phyloP scores from a whole-genome alignment of 768 basidiomycete species.

The Pleurotus sapidus region DNA sequence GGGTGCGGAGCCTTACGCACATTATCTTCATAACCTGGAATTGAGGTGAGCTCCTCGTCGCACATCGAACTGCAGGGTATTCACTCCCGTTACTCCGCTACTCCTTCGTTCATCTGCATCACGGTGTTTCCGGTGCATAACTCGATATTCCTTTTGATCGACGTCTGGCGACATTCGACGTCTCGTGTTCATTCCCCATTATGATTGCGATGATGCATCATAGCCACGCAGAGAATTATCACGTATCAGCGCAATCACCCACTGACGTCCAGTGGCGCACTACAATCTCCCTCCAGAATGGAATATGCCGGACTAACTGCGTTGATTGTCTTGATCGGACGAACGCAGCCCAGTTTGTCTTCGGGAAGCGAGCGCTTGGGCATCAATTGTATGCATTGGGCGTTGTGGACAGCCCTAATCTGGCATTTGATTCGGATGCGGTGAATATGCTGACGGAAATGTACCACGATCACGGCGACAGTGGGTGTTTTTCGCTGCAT shows the following conservation, averaged over 20 bases:
- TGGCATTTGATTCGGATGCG: slow-evolving; percentile 91
- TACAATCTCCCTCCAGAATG: slow-evolving; percentile 82
- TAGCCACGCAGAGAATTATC: background rate
- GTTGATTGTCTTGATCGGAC: slow-evolving; percentile 97
- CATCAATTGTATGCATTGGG: slow-evolving; percentile 96
- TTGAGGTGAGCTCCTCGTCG: background rate
- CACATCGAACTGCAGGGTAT: no score
- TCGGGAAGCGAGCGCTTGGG: slow-evolving; percentile 90
- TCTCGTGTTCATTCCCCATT: background rate
- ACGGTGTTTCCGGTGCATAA: background rate
- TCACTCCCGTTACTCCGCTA: no score
- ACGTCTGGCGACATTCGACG: background rate
- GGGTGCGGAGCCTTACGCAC: slow-evolving; percentile 81
- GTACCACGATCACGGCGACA: slow-evolving; percentile 97
- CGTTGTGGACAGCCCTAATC: slow-evolving; percentile 77
- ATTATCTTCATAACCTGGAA: slow-evolving; percentile 46
- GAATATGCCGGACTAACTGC: slow-evolving; percentile 92
- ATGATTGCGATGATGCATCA: background rate
- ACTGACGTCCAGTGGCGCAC: slow-evolving; percentile 49
- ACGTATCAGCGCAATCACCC: background rate
- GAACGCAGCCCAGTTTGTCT: slow-evolving; percentile 95
- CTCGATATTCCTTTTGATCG: background rate
- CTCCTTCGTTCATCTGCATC: background rate
- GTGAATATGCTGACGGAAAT: slow-evolving; percentile 97
- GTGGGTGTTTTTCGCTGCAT: slow-evolving; percentile 40